Conservation (phyloP, 371 early-diverging fungal genomes). For the Apophysomyces trapeziformis region DNA sequence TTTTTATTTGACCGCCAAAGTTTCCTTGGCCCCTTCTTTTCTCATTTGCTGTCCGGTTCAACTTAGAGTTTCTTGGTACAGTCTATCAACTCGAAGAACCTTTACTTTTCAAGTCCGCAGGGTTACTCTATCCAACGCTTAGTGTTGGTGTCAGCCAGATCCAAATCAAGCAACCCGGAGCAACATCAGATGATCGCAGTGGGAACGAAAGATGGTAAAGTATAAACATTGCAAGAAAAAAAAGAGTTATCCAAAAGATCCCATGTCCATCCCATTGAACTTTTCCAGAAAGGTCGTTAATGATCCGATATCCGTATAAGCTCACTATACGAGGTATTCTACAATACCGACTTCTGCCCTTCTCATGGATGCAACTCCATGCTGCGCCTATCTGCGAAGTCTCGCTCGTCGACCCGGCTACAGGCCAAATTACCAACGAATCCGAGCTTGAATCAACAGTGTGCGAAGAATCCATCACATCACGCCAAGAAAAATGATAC, state of each 20-base stretch:
- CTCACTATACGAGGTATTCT: slow-evolving; percentile 68
- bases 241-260: background rate
- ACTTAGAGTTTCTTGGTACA: slow-evolving; percentile 53
- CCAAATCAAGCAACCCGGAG: slow-evolving; percentile 64
- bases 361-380: slow-evolving; percentile 24
- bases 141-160: slow-evolving; percentile 60
- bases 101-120: slow-evolving; percentile 43
- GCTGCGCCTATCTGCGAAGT: slow-evolving; percentile 50
- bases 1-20: background rate
- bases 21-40: too few relatives aligned
- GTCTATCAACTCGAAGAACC: slow-evolving; percentile 57
- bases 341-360: slow-evolving; percentile 56
- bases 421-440: slow-evolving; percentile 32
- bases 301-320: slow-evolving; percentile 66
- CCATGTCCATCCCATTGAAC: background rate
- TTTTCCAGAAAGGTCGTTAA: slow-evolving; percentile 43
- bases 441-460: slow-evolving; percentile 33
- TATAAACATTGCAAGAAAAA: background rate
- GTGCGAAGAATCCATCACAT: slow-evolving; percentile 33
- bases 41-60: background rate
- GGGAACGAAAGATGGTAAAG: slow-evolving; percentile 54
- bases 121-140: slow-evolving; percentile 30
- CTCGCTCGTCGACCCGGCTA: slow-evolving; percentile 44
- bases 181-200: slow-evolving; percentile 43
- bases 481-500: background rate